Evolutionary conservation across 805 yeast genomes (phyloP).

Genomic region (Danielia reshetovae): DNA sequence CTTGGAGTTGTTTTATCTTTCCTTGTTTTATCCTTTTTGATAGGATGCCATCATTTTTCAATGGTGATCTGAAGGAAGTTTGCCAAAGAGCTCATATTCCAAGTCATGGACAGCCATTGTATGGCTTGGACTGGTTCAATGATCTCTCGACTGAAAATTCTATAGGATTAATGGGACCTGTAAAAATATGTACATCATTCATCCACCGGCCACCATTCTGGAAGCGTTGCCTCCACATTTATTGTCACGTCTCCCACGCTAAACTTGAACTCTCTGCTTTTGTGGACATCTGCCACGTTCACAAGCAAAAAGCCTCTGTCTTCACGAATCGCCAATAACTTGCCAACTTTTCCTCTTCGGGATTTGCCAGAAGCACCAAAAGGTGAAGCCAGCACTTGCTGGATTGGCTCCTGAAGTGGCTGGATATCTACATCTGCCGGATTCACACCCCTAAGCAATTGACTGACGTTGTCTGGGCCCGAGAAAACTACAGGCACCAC

Average conservation of each 20-base stretch:
- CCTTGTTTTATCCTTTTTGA: no score
- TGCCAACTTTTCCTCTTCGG: constrained; percentile 38
- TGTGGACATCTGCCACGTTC: constrained; percentile 41
- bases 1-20: no score
- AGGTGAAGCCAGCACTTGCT: constrained; percentile 13
- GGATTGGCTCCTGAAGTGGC: neutral
- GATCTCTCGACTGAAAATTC: no score
- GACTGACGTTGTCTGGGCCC: constrained; percentile 7
- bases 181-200: no score
- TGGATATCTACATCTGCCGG: constrained; percentile 12
- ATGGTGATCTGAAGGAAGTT: no score
- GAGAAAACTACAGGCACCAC: constrained; percentile 59
- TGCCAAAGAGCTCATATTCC: no score
- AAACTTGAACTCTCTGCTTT: constrained; percentile 34
- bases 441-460: constrained; percentile 5
- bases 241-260: constrained; percentile 26
- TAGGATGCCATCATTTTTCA: no score
- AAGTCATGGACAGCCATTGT: no score
- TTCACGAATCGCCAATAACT: constrained; percentile 51
- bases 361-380: constrained; percentile 16
- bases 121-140: no score
- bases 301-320: constrained; percentile 66
- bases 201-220: constrained; percentile 86
- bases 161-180: no score
- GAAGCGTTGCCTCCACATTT: constrained; percentile 51